Evolutionary conservation across 257 asterid species (phyloP), one percentile per base, ranked within the genome.

Genomic region (Scutellaria galericulata): DNA sequence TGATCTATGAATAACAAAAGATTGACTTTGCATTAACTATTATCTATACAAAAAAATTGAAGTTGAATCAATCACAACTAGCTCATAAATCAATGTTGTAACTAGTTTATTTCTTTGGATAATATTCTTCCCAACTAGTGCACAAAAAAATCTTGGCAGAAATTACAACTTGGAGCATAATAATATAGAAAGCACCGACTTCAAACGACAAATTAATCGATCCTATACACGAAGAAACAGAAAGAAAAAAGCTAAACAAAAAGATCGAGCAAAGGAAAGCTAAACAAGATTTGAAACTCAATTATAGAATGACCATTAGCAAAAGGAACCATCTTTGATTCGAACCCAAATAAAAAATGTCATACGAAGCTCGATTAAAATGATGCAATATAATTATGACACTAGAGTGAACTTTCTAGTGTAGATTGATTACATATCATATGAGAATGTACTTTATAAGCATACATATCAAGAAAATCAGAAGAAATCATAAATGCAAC

Each of bases 371-470:
- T 47, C 58, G 48, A 14, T 15, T 8, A 65, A 56, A 45, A 27
- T 15, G 62, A 27, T 15, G 62, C 44, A 42, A 31, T 45, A 31
- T 4, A 14, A 12, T 18, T 52, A 48, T 15, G 70, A 46, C 24
- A 53, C 15, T 58, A 59, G 58, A 58, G 12, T 20, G 41, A 42
- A 64, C 46, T 60, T 35, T 54, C 44, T 5, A 12, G 15, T 4
- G 54, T 53, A 64, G 64, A 75, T 48, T 66, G 59, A 61, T 8
- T 41, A 13, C n/a, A n/a, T 61, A 60, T 70, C 40, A 40, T 5
- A 63, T 27, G 15, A 67, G 50, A 8, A 58, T 60, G 47, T 51
- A 44, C 45, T 50, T 54, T 1, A 53, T 24, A 69, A 41, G 6
- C 39, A 51, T 0, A 64, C 39, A 51, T 0, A 64, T 11, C 37